Evolutionary conservation across 2,329 filamentous ascomycete species (phyloP).

Genomic region (Cadophora gregata): DNA sequence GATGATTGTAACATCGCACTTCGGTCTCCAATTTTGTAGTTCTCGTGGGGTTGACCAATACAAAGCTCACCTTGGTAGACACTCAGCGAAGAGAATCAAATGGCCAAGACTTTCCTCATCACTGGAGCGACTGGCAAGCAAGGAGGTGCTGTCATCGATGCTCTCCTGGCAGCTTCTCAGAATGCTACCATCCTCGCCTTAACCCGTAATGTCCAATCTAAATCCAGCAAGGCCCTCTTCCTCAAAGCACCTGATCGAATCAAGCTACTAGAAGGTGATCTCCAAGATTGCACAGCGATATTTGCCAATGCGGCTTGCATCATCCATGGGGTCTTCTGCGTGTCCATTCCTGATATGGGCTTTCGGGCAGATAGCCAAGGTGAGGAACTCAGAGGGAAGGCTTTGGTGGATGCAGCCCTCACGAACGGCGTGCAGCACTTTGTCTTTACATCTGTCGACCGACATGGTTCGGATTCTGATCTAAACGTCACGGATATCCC

Average conservation of each 20-base stretch:
- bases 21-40: not conserved
- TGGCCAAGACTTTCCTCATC: slow-evolving; percentile 43
- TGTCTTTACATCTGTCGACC: slow-evolving; percentile 63
- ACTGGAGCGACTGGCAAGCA: slow-evolving; percentile 51
- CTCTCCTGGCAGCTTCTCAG: slow-evolving; percentile 36
- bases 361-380: slow-evolving; percentile 4
- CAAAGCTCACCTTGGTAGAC: not conserved
- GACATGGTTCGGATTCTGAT: slow-evolving; percentile 53
- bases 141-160: slow-evolving; percentile 46
- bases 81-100: not conserved
- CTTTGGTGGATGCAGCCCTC: slow-evolving; percentile 56
- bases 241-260: slow-evolving; percentile 51
- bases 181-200: slow-evolving; percentile 55
- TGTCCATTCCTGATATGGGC: slow-evolving; percentile 46
- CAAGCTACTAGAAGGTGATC: slow-evolving; percentile 60
- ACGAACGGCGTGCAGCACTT: slow-evolving; percentile 58
- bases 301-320: slow-evolving; percentile 49
- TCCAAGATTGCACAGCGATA: slow-evolving; percentile 56
- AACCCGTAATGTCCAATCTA: slow-evolving; percentile 54
- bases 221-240: slow-evolving; percentile 51
- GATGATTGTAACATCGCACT: not conserved
- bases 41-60: not conserved
- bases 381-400: slow-evolving; percentile 56
- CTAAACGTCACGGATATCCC: slow-evolving; percentile 55
- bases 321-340: slow-evolving; percentile 67